Base-by-base conservation (phyloP, 345 rosid species). In the Acer negundo region DNA sequence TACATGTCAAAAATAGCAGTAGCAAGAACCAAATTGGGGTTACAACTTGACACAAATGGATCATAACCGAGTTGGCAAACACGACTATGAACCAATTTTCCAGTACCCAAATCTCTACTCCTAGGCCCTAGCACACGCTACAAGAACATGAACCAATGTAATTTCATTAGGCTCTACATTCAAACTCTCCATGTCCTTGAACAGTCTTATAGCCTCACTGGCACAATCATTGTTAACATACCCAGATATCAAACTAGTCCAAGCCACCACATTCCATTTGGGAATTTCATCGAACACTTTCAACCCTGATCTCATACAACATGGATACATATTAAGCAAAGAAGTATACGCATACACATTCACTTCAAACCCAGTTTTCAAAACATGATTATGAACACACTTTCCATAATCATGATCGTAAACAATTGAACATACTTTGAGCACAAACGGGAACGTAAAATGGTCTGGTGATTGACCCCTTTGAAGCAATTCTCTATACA, bases 171-270 rank as follows among this genome's bases (percentile, higher is more conserved):
- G 78, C 81, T 79, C 46, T 58, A 84, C 67, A 31, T 76, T 73
- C 59, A 24, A 16, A 12, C 76, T 61, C 83, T 77, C 24, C 83
- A 82, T 71, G 64, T 77, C 77, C 42, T 62, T 11, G 74, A 79
- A 84, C 69, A 61, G 75, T n/a, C 44, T 42, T 55, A 81, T 44
- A 6, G 83, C 87, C 1, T 84, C 74, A 0, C 61, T 55, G 53
- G 65, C 71, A n/a, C 10, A 26, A 77, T 70, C n/a, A 53, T 77
- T 79, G 62, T 26, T 79, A 12, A 82, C 85, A 82, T 77, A 79
- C 42, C 87, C 87, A 77, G 81, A 78, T 9, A 84, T 59, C 81
- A 84, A 70, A 74, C 56, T 79, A 7, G 83, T 80, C 85, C 87
- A 84, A 11, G 83, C 80, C 67, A 84, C 81, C 66, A 82, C 28